Base-by-base conservation (phyloP, 2,329 filamentous ascomycete genomes). In the Penicillium sp. region DNA sequence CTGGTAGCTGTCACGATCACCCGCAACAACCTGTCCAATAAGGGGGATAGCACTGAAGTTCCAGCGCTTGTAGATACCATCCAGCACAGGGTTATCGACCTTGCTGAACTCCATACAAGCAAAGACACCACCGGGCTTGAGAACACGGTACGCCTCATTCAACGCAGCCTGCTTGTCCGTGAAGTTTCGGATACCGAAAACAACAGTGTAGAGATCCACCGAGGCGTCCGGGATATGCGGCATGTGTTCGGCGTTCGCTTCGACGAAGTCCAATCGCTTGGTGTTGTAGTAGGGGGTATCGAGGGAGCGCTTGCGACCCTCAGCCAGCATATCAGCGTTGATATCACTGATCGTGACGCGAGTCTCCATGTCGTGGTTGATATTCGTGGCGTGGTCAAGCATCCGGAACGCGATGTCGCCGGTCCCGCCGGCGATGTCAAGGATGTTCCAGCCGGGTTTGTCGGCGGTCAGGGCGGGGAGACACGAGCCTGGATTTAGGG, bases 381-480 rank as follows among this genome's bases (percentile, higher is more conserved):
- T 80, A 58, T 83, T 83, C 46, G 90, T 89, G 22, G 91, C 87
- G 71, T 96, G 91, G 76, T 93, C 88, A 51, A 99, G 87, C 80
- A 97, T 88, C 63, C 94, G 92, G 79, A 97, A 97, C 54, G 94
- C 94, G 69, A 99, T 97, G 77, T 99, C 94, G 62, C 94, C 94
- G 5, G 94, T 97, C 66, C 94, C 94, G 69, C 95, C 94, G 38
- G 95, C 94, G 48, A 99, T 91, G 76, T 99, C 94, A 69, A 99
- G 88, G 72, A 99, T 90, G 76, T 79, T 85, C 82, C 86, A 87
- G 57, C 83, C 82, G 48, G 77, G 71, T 10, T 70, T 66, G 50
- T 68, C 64, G 45, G 56, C 57, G 6, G 67, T 61, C 34, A 65
- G 68, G 10, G 71, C 67, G 43, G 70, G 63, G 72, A 79, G 50